phyloP scores from a whole-genome alignment of 1,284 basidiomycete species.

The Boletellus dicymbophilus region DNA sequence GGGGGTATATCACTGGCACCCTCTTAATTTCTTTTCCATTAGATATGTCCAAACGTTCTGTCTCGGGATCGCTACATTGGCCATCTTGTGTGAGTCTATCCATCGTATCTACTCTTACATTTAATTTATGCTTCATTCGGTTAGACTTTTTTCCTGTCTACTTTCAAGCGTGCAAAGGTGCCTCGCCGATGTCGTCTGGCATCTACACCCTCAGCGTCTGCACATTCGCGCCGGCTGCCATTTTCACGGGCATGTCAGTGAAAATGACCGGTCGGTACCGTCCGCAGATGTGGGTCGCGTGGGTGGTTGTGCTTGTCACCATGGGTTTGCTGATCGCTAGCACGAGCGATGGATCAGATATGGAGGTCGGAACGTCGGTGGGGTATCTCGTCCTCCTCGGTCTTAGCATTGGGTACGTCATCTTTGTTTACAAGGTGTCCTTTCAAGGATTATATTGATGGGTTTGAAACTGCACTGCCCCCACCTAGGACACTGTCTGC shows the following conservation, averaged over 20 bases:
- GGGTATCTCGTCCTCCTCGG: slow-evolving; percentile 15
- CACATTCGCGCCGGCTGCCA: slow-evolving; percentile 9
- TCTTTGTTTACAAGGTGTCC: background rate
- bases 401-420: slow-evolving; percentile 15
- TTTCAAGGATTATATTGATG: too few species aligned
- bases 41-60: slow-evolving; percentile 26
- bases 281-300: slow-evolving; percentile 16
- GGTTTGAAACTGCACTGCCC: too few species aligned
- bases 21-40: background rate
- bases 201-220: slow-evolving; percentile 15
- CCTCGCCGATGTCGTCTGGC: slow-evolving; percentile 13
- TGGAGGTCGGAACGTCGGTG: background rate
- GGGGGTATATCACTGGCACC: background rate
- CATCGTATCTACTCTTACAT: background rate
- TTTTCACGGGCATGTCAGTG: slow-evolving; percentile 11
- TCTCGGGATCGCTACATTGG: slow-evolving; percentile 1
- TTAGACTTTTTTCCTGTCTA: slow-evolving; percentile 21
- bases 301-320: slow-evolving; percentile 6
- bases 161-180: slow-evolving; percentile 20
- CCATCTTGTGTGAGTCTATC: slow-evolving; percentile 12
- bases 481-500: slow-evolving; percentile 13
- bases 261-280: slow-evolving; percentile 15
- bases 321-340: slow-evolving; percentile 11
- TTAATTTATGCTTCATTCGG: background rate
- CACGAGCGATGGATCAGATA: background rate